These are phyloP conservation scores for Astrocystis sublimbata DNA, from an alignment of 495 filamentous ascomycete species.

Conservation along the genomic window DNA sequence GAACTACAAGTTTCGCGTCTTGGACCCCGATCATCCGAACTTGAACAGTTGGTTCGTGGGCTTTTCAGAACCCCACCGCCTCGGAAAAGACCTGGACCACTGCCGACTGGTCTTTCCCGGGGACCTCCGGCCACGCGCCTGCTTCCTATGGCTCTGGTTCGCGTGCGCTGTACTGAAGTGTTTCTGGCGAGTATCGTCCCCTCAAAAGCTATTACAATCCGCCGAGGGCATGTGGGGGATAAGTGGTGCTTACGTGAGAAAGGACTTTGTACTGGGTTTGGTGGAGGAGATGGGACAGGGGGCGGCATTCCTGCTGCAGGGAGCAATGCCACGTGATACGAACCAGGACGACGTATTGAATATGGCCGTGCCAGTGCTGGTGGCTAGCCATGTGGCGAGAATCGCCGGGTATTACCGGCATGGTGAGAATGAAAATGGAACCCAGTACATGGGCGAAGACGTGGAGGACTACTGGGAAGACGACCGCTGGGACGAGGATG, in stretches of 20 bases:
- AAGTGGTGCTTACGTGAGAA: background rate
- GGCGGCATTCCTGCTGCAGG: background rate
- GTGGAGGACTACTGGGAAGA: too few species aligned
- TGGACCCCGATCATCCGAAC: background rate
- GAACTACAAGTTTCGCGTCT: background rate
- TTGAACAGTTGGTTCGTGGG: background rate
- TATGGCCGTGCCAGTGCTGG: background rate
- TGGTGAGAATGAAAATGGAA: too few species aligned
- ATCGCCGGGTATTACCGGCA: too few species aligned
- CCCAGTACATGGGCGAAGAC: too few species aligned
- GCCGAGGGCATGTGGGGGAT: background rate
- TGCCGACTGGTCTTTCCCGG: background rate
- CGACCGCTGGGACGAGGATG: too few species aligned
- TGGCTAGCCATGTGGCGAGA: too few species aligned
- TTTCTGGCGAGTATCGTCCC: background rate
- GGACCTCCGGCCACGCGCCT: background rate
- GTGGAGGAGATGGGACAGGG: conserved; percentile 2
- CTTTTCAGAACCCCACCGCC: background rate
- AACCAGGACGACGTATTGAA: background rate
- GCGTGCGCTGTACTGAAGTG: background rate
- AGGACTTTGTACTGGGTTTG: background rate
- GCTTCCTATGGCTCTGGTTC: conserved; percentile 1
- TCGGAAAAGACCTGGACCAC: background rate
- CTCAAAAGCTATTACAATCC: background rate
- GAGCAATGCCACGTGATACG: background rate